Percentiles rank a stretch among this genome's conserved stretches.
phyloP scores from a whole-genome alignment of 2,329 filamentous ascomycete genomes.

The Didymella pinodella region DNA sequence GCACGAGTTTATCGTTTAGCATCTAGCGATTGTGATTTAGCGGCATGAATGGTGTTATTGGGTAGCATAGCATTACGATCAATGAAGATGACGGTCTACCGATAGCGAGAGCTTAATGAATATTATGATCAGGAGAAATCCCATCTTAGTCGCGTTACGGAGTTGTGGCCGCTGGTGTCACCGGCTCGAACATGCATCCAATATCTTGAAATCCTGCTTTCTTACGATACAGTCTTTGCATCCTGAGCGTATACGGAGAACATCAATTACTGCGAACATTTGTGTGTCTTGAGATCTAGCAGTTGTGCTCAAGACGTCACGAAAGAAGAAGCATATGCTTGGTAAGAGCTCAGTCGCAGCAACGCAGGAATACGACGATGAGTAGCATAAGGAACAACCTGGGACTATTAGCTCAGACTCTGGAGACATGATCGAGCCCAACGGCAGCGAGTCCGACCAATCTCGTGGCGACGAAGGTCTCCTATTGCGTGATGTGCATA shows the following conservation, averaged over 20 bases:
- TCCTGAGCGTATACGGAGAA: not conserved
- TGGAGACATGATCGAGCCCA: not conserved
- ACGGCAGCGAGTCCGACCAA: not conserved
- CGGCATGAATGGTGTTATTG: slow-evolving; percentile 30
- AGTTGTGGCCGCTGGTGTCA: slow-evolving; percentile 7
- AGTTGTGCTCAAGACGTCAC: not conserved
- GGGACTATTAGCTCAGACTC: not conserved
- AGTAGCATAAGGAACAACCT: not conserved
- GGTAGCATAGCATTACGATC: slow-evolving; percentile 1
- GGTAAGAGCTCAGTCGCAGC: slow-evolving; percentile 1
- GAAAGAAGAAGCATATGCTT: slow-evolving; percentile 8
- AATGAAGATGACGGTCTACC: not conserved
- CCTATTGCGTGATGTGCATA: slow-evolving; percentile 5
- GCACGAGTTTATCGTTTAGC: slow-evolving; percentile 27
- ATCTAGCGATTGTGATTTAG: slow-evolving; percentile 23
- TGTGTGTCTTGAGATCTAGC: not conserved
- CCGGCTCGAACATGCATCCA: not conserved
- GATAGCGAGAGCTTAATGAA: not conserved
- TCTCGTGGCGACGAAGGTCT: not conserved
- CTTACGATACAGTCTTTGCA: not conserved
- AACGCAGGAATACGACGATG: slow-evolving; percentile 2
- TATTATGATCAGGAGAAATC: slow-evolving; percentile 1
- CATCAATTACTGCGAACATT: not conserved
- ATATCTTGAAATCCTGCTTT: not conserved
- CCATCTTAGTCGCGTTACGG: slow-evolving; percentile 2